These are phyloP conservation scores for Cladosporium sp. DNA, from an alignment of 2,329 filamentous ascomycete genomes.

Conservation along the genomic window DNA sequence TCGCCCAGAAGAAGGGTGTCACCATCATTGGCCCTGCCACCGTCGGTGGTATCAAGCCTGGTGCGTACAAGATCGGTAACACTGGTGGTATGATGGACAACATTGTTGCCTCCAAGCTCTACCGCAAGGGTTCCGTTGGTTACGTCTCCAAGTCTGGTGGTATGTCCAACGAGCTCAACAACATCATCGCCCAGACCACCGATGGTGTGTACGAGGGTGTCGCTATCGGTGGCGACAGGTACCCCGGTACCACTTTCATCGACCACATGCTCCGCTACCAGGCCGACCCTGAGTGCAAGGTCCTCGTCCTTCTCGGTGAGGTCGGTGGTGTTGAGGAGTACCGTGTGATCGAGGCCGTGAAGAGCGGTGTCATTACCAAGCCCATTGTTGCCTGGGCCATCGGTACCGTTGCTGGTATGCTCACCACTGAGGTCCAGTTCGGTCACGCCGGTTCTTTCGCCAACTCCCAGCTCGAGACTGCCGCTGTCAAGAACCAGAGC, in stretches of 20 bases:
- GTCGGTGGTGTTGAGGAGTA: slow-evolving; percentile 99
- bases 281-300: slow-evolving; percentile 95
- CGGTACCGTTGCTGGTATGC: slow-evolving; percentile 98
- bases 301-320: slow-evolving; percentile 90
- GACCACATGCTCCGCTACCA: slow-evolving; percentile 97
- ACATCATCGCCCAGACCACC: slow-evolving; percentile 94
- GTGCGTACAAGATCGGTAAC: slow-evolving; percentile 99
- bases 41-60: slow-evolving; percentile 98
- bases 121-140: slow-evolving; percentile 96
- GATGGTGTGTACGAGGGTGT: slow-evolving; percentile 99
- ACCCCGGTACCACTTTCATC: slow-evolving; percentile 98
- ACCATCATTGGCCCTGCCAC: slow-evolving; percentile 98
- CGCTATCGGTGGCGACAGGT: slow-evolving; percentile 97
- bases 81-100: slow-evolving; percentile 99
- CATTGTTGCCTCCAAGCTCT: slow-evolving; percentile 99
- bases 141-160: slow-evolving; percentile 99
- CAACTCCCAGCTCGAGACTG: slow-evolving; percentile 99
- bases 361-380: slow-evolving; percentile 92
- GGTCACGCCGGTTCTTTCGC: slow-evolving; percentile 97
- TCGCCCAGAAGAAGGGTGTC: slow-evolving; percentile 96
- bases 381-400: slow-evolving; percentile 99
- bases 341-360: slow-evolving; percentile 97
- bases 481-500: slow-evolving; percentile 89
- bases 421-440: slow-evolving; percentile 99
- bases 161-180: slow-evolving; percentile 99